Percentiles rank a stretch among this genome's conserved stretches.
These are phyloP conservation scores for Schizosaccharomyces osmophilus DNA, from an alignment of 805 yeast genomes.

Conservation along the genomic window DNA sequence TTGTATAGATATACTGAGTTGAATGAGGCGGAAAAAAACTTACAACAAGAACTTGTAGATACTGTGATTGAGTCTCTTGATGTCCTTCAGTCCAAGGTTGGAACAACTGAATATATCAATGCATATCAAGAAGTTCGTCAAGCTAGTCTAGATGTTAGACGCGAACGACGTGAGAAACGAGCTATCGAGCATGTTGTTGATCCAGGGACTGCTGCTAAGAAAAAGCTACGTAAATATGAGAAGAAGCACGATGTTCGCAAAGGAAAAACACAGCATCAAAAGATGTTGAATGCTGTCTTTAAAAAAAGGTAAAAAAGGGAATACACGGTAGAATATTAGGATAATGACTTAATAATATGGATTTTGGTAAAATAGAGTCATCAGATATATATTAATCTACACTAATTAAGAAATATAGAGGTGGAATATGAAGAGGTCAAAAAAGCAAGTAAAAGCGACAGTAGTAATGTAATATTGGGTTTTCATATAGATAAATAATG, in stretches of 20 bases:
- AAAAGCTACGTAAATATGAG: slow-evolving; percentile 53
- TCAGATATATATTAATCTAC: too few relatives aligned
- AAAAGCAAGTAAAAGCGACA: too few relatives aligned
- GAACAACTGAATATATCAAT: slow-evolving; percentile 41
- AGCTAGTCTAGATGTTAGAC: slow-evolving; percentile 33
- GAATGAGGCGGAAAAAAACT: background rate
- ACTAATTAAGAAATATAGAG: too few relatives aligned
- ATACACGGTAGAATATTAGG: background rate
- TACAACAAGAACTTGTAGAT: slow-evolving; percentile 22
- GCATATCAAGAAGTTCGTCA: slow-evolving; percentile 41
- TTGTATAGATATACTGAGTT: slow-evolving; percentile 20
- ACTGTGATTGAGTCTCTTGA: slow-evolving; percentile 42
- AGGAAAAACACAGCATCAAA: slow-evolving; percentile 11
- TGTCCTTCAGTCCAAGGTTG: slow-evolving; percentile 41
- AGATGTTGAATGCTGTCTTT: background rate
- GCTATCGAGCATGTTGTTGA: slow-evolving; percentile 51
- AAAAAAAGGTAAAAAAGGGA: background rate
- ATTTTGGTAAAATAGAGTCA: too few relatives aligned
- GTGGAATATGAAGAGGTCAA: too few relatives aligned
- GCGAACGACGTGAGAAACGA: slow-evolving; percentile 50
- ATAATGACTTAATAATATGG: too few relatives aligned
- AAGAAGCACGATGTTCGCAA: slow-evolving; percentile 56
- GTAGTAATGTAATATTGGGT: too few relatives aligned
- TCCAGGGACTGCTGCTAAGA: slow-evolving; percentile 62
- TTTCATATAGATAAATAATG: too few relatives aligned